Conservation (phyloP, 805 yeast genomes). For the Lipomyces kockii region DNA sequence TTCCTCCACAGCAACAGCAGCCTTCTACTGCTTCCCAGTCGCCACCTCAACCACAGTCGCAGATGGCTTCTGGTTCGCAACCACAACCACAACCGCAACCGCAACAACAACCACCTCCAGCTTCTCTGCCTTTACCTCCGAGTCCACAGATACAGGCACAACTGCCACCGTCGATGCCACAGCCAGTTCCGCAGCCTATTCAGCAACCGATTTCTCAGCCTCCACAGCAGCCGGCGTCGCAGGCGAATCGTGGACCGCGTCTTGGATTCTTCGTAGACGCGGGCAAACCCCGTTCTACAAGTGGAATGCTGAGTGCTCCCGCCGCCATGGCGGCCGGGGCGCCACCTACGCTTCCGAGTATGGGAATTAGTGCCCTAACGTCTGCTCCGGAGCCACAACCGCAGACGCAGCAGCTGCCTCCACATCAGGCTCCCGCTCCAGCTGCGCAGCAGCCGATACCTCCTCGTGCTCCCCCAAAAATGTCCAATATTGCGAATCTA, state of each 20-base stretch:
- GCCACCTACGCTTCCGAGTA: neutral
- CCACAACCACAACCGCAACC: constrained; percentile 2
- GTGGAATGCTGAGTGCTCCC: neutral
- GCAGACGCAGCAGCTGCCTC: constrained; percentile 8
- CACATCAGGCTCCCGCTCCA: constrained; percentile 6
- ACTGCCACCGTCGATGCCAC: neutral
- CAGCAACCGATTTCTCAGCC: neutral
- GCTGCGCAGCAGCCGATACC: constrained; percentile 4
- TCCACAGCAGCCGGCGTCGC: constrained; percentile 7
- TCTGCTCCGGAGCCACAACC: constrained; percentile 5
- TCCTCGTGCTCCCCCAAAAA: constrained; percentile 23
- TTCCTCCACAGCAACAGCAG: constrained; percentile 5
- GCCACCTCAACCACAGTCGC: neutral
- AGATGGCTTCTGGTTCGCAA: neutral
- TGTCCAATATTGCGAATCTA: constrained; percentile 27
- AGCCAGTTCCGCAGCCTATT: neutral
- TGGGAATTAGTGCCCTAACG: neutral
- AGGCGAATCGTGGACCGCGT: constrained; percentile 15
- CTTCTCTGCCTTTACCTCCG: neutral
- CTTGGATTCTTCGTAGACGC: constrained; percentile 22
- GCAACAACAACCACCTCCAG: neutral
- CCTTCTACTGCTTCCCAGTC: neutral
- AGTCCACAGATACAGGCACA: neutral
- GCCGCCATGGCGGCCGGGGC: neutral
- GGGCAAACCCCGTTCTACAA: neutral